Evolutionary conservation across 2,329 filamentous ascomycete genomes (phyloP).

Genomic region (Geoglossum cookeanum): DNA sequence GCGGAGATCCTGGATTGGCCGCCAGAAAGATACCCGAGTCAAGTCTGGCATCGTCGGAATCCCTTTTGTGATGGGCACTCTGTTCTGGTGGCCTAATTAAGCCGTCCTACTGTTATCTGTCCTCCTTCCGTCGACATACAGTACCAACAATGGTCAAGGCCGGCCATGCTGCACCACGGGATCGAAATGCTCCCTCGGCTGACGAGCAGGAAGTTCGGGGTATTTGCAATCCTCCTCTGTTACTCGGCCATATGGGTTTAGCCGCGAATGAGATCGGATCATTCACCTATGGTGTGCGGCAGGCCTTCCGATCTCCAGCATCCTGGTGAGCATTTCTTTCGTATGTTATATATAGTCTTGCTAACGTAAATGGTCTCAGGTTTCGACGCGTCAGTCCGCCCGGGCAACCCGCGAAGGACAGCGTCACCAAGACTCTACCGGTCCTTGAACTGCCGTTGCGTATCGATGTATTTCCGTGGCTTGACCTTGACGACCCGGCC

Average conservation of each 20-base stretch:
- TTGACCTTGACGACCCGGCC: background rate
- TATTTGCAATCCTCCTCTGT: background rate
- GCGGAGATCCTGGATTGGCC: background rate
- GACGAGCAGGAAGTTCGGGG: background rate
- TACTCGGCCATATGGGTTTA: background rate
- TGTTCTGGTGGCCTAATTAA: background rate
- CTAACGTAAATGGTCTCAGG: background rate
- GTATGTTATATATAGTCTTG: background rate
- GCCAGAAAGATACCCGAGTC: background rate
- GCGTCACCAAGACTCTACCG: background rate
- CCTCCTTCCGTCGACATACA: background rate
- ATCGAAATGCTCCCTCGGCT: background rate
- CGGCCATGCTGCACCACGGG: background rate
- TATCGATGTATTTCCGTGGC: background rate
- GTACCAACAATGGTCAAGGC: background rate
- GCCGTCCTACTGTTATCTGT: background rate
- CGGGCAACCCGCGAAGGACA: background rate
- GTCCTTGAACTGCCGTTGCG: background rate
- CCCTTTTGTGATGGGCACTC: background rate
- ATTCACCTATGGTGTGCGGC: background rate
- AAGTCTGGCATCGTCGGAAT: background rate
- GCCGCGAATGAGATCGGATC: background rate
- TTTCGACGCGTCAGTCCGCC: background rate
- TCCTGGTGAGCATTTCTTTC: background rate
- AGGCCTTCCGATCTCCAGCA: background rate